These are phyloP conservation scores for Cyphellophora europaea DNA, from an alignment of 2,329 filamentous ascomycete genomes.

Conservation along the genomic window DNA sequence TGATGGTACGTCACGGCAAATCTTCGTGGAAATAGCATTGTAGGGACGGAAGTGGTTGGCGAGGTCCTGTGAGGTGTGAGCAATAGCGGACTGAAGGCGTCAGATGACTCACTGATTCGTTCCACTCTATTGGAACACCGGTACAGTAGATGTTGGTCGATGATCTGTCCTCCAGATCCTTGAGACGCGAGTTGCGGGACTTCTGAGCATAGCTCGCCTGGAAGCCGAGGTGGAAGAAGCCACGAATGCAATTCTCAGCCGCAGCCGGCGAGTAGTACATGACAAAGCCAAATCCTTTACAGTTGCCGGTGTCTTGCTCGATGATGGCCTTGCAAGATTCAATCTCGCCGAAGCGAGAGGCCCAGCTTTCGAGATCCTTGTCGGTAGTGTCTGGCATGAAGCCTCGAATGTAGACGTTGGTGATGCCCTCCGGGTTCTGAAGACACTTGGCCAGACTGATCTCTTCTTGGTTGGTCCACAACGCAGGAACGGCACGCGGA, in stretches of 20 bases:
- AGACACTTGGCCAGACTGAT: slow-evolving; percentile 90
- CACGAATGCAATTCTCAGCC: slow-evolving; percentile 91
- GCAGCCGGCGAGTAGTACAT: slow-evolving; percentile 83
- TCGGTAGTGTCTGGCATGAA: slow-evolving; percentile 93
- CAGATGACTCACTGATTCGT: slow-evolving; percentile 62
- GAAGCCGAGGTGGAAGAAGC: slow-evolving; percentile 88
- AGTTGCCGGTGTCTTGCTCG: slow-evolving; percentile 82
- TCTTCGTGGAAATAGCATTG: slow-evolving; percentile 82
- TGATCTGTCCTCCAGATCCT: slow-evolving; percentile 79
- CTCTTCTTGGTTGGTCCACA: slow-evolving; percentile 70
- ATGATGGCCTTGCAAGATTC: slow-evolving; percentile 98
- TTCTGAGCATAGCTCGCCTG: slow-evolving; percentile 98
- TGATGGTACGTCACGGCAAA: slow-evolving; percentile 74
- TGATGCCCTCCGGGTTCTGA: slow-evolving; percentile 89
- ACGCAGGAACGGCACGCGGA: slow-evolving; percentile 79
- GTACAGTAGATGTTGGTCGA: slow-evolving; percentile 98
- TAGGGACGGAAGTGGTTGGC: slow-evolving; percentile 48
- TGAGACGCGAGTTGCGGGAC: slow-evolving; percentile 96
- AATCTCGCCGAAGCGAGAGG: slow-evolving; percentile 81
- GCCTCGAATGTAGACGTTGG: slow-evolving; percentile 96
- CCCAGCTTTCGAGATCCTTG: slow-evolving; percentile 72
- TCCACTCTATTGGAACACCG: slow-evolving; percentile 85
- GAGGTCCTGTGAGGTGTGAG: slow-evolving; percentile 53
- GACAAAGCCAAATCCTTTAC: slow-evolving; percentile 99
- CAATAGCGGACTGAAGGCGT: neutral